These are phyloP conservation scores for Myrica gale DNA, from an alignment of 306 rosid species.

Conservation along the genomic window DNA sequence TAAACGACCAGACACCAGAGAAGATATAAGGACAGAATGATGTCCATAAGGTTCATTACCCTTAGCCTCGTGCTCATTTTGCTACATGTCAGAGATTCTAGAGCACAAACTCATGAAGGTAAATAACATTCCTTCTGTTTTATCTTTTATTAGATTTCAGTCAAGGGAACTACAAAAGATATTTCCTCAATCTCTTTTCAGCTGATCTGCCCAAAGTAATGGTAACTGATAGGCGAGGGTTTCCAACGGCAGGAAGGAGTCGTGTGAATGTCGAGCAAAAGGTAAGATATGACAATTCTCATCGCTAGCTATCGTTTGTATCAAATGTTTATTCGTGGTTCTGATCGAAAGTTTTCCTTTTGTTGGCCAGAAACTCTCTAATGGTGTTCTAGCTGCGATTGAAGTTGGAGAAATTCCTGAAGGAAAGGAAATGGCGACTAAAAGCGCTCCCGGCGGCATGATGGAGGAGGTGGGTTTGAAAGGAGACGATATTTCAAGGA, in stretches of 20 bases:
- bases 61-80: conserved; percentile 28
- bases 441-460: conserved; percentile 10
- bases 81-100: conserved; percentile 35
- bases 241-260: conserved; percentile 7
- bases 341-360: not conserved
- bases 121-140: not conserved
- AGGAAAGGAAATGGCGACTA: conserved; percentile 36
- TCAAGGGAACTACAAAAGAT: not conserved
- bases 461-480: not conserved
- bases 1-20: conserved; percentile 5
- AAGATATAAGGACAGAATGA: conserved; percentile 32
- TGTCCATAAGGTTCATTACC: conserved; percentile 33
- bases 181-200: not conserved
- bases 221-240: not conserved
- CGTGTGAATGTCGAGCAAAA: conserved; percentile 12
- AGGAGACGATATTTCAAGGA: conserved; percentile 14
- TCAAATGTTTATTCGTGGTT: not conserved
- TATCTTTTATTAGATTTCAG: conserved; percentile 14
- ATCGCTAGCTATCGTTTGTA: no score
- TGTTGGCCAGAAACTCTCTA: conserved; percentile 15
- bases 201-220: not conserved
- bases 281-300: conserved; percentile 27
- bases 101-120: conserved; percentile 35
- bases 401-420: conserved; percentile 14
- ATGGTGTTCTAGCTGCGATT: conserved; percentile 15